phyloP scores from a whole-genome alignment of 1,284 basidiomycete species.

The Phenoliferia sp. region DNA sequence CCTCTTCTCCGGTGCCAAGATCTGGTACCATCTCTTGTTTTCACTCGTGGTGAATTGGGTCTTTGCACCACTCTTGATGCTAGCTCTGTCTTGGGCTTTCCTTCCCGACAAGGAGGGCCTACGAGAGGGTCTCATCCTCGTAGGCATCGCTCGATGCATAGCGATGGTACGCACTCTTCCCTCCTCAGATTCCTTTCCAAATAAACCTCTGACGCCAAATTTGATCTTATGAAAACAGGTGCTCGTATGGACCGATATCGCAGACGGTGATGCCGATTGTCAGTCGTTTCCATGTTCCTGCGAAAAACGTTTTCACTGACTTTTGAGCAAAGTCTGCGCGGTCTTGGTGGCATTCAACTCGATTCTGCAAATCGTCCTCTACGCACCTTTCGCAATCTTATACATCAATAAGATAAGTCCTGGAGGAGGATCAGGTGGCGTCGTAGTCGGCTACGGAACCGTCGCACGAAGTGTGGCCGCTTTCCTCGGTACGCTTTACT shows the following conservation, averaged over 20 bases:
- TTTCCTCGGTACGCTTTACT: conserved; percentile 13
- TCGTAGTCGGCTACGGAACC: conserved; percentile 55
- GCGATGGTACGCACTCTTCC: conserved; percentile 35
- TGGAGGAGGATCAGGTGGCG: conserved; percentile 36
- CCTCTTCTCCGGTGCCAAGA: conserved; percentile 53
- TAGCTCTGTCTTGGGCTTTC: conserved; percentile 76
- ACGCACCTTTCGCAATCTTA: conserved; percentile 67
- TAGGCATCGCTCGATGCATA: conserved; percentile 46
- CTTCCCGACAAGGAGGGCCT: conserved; percentile 56
- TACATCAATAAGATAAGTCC: conserved; percentile 70
- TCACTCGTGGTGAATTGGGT: conserved; percentile 78
- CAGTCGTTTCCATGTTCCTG: neutral
- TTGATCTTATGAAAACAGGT: conserved; percentile 54
- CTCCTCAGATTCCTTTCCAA: neutral
- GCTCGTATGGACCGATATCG: conserved; percentile 78
- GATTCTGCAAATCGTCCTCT: conserved; percentile 62
- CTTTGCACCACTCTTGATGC: conserved; percentile 61
- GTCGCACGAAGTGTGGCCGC: conserved; percentile 51
- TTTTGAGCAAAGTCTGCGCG: conserved; percentile 51
- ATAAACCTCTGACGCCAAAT: conserved; percentile 31
- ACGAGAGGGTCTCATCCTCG: conserved; percentile 14
- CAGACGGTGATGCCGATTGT: conserved; percentile 65
- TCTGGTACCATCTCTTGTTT: conserved; percentile 68
- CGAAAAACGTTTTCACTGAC: neutral
- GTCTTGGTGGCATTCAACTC: conserved; percentile 56